Conservation (phyloP, 306 rosid species). For the Cicer judaicum region DNA sequence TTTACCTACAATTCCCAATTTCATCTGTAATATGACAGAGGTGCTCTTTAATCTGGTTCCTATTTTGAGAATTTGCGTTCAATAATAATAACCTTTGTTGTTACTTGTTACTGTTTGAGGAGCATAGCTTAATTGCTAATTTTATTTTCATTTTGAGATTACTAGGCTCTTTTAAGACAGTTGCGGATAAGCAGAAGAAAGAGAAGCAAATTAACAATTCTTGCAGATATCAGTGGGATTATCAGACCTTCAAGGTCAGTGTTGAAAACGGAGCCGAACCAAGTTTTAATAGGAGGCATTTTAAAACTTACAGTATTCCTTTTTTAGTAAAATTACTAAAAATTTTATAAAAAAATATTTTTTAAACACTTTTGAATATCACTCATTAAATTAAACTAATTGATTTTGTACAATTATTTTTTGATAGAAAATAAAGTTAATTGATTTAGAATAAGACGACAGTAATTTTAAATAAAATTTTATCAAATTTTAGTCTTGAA, state of each 20-base stretch:
- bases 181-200: constrained; percentile 55
- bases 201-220: constrained; percentile 87
- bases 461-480: too few relatives aligned
- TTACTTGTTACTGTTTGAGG: neutral
- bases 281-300: too few relatives aligned
- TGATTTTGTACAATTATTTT: too few relatives aligned
- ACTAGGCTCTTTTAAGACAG: constrained; percentile 73
- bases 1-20: constrained; percentile 93
- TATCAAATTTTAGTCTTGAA: too few relatives aligned
- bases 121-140: neutral
- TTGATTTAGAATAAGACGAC: too few relatives aligned
- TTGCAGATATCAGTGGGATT: constrained; percentile 77
- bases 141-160: constrained; percentile 19
- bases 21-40: constrained; percentile 84
- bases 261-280: neutral
- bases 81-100: neutral
- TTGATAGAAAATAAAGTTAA: too few relatives aligned
- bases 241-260: constrained; percentile 84
- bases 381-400: too few relatives aligned
- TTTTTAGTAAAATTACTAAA: too few relatives aligned
- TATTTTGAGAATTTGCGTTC: constrained; percentile 2
- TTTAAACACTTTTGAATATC: too few relatives aligned
- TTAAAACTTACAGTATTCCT: too few relatives aligned
- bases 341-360: too few relatives aligned
- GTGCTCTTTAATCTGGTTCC: constrained; percentile 40